phyloP scores from a whole-genome alignment of 768 basidiomycete genomes.

The Boletus tomentosulus region DNA sequence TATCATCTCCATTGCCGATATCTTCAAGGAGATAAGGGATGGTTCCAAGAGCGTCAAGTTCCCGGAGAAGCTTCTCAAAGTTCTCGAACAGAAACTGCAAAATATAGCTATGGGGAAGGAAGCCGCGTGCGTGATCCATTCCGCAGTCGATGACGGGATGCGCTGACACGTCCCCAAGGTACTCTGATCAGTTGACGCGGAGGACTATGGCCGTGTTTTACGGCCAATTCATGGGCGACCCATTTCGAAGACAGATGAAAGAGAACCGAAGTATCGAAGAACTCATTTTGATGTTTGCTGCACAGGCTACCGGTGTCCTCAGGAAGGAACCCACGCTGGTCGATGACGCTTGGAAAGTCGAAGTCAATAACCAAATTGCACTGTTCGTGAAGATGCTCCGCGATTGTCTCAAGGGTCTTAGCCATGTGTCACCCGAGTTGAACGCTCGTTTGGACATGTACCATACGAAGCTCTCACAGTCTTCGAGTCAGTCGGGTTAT shows the following conservation, averaged over 20 bases:
- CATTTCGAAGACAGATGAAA: constrained; percentile 86
- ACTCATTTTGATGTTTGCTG: constrained; percentile 93
- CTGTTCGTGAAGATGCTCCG: constrained; percentile 83
- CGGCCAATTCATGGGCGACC: constrained; percentile 80
- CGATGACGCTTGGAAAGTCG: constrained; percentile 88
- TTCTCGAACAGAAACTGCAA: constrained; percentile 84
- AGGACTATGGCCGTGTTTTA: constrained; percentile 92
- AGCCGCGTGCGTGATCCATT: constrained; percentile 57
- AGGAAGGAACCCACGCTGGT: constrained; percentile 84
- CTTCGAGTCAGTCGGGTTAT: constrained; percentile 62
- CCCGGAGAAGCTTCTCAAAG: constrained; percentile 90
- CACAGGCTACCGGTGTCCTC: constrained; percentile 80
- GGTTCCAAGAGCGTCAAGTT: constrained; percentile 86
- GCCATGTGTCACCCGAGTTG: constrained; percentile 82
- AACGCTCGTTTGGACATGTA: constrained; percentile 80
- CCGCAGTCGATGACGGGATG: neutral
- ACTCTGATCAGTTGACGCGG: constrained; percentile 85
- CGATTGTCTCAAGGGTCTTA: constrained; percentile 68
- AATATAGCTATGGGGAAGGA: constrained; percentile 94
- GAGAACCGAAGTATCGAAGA: constrained; percentile 98
- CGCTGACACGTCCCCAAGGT: constrained; percentile 42
- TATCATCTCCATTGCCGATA: constrained; percentile 62
- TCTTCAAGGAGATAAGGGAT: constrained; percentile 75
- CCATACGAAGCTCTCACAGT: constrained; percentile 68
- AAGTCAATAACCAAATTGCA: constrained; percentile 89